Evolutionary conservation across 208 protist species (phyloP), one percentile per base, ranked within the genome.

Genomic region (Acanthamoeba divionensis): DNA sequence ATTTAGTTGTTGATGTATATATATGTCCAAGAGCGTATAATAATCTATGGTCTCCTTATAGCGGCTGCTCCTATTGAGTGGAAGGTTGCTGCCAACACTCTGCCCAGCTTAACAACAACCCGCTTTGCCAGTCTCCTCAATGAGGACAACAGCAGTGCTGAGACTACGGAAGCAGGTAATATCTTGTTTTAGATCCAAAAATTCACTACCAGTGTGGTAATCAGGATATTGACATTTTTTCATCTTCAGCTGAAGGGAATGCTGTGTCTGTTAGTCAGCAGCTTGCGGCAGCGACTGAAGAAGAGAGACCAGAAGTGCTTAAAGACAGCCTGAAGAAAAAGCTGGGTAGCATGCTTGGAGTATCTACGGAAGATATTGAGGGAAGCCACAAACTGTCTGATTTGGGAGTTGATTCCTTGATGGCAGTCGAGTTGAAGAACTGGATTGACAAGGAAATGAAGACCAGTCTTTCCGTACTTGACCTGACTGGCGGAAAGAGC

Each of bases 391-490:
- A 57, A 18, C 67, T 93, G 24, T 45, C 52, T 12, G 57, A 90
- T 29, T 45, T 89, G 18, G 91, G 91, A 21, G 45, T 93, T 50
- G 91, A 93, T 65, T 93, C 91, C 31, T 57, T 93, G 44, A 65
- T 89, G 50, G 75, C 75, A 18, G 54, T 93, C 12, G 44, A 92
- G 57, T 45, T 93, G 10, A 18, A 65, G 15, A 65, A 88, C 41
- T 52, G 89, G 52, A 88, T 93, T 41, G 63, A 86, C 24, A 86
- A 69, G 29, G 91, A 91, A 47, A 71, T 93, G 52, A 60, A 73
- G 45, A 57, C 13, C 55, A 38, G 26, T 29, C 15, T 93, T 41
- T 50, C 87, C 50, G 29, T 89, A n/a, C 69, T 93, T 8, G 54
- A 50, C 50, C 52, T 93, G 41, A 55, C 50, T 48, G 89, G 92